Evolutionary conservation across 1,284 basidiomycete genomes (phyloP).

Genomic region (Grifola frondosa): DNA sequence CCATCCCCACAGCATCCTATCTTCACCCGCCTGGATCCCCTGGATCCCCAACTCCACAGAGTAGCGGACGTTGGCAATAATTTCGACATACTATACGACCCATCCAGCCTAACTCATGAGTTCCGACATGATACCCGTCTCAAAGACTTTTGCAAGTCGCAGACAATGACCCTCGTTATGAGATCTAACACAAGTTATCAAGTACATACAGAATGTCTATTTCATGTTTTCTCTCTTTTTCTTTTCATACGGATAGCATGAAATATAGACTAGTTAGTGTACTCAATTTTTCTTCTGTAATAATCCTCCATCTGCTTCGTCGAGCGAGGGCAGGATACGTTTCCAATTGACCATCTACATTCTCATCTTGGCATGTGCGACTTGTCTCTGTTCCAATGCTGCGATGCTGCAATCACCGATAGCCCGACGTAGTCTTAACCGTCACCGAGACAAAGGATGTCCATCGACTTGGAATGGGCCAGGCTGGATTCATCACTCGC

Average conservation of each 20-base stretch:
- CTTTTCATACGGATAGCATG: constrained; percentile 16
- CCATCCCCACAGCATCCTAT: constrained; percentile 37
- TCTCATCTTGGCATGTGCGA: too few relatives aligned
- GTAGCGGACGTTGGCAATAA: constrained; percentile 24
- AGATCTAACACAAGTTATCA: constrained; percentile 25
- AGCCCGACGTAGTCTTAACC: not conserved
- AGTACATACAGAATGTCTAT: constrained; percentile 19
- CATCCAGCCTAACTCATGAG: constrained; percentile 30
- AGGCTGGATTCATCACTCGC: constrained; percentile 74
- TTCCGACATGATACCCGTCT: constrained; percentile 29
- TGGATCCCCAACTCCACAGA: constrained; percentile 16
- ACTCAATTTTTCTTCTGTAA: constrained; percentile 19
- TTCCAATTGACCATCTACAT: not conserved
- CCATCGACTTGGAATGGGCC: constrained; percentile 79
- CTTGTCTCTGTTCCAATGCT: too few relatives aligned
- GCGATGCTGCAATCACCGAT: too few relatives aligned
- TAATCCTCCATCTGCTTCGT: constrained; percentile 9
- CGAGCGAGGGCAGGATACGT: not conserved
- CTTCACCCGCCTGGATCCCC: constrained; percentile 24
- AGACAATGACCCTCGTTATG: constrained; percentile 26
- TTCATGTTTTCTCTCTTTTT: constrained; percentile 14
- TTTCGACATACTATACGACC: constrained; percentile 27
- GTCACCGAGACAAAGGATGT: constrained; percentile 49
- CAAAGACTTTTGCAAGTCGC: constrained; percentile 22
- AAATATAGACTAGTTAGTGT: constrained; percentile 22